These are phyloP conservation scores for Isabelozyma heimii DNA, from an alignment of 805 yeast genomes.

Conservation along the genomic window DNA sequence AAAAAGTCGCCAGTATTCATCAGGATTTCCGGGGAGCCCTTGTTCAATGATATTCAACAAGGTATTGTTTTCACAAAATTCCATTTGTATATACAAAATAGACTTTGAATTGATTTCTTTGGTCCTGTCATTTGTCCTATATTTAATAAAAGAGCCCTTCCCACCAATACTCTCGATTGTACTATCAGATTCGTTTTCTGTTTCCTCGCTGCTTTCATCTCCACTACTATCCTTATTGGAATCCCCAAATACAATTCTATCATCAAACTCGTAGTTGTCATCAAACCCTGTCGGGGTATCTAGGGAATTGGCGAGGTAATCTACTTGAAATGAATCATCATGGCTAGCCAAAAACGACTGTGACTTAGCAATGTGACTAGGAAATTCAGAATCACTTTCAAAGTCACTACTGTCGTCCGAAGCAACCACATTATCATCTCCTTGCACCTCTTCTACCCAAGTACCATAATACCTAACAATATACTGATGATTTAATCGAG, in stretches of 20 bases:
- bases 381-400: constrained; percentile 22
- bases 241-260: constrained; percentile 31
- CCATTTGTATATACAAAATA: constrained; percentile 95
- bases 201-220: constrained; percentile 4
- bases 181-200: background rate
- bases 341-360: constrained; percentile 16
- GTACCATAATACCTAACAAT: constrained; percentile 97
- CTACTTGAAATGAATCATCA: constrained; percentile 44
- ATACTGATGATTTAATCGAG: constrained; percentile 90
- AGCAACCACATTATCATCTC: constrained; percentile 11
- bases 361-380: constrained; percentile 19
- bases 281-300: constrained; percentile 58
- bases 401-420: constrained; percentile 17
- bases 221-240: constrained; percentile 8
- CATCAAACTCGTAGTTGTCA: constrained; percentile 30
- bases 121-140: constrained; percentile 1
- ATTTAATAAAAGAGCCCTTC: background rate
- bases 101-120: constrained; percentile 35
- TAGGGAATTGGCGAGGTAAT: constrained; percentile 66
- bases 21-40: constrained; percentile 65
- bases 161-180: background rate
- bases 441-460: constrained; percentile 81
- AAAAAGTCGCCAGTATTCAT: constrained; percentile 86
- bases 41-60: constrained; percentile 74
- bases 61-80: constrained; percentile 94